Conservation (phyloP, 2,329 filamentous ascomycete species). For the Penicillium janthinellum region DNA sequence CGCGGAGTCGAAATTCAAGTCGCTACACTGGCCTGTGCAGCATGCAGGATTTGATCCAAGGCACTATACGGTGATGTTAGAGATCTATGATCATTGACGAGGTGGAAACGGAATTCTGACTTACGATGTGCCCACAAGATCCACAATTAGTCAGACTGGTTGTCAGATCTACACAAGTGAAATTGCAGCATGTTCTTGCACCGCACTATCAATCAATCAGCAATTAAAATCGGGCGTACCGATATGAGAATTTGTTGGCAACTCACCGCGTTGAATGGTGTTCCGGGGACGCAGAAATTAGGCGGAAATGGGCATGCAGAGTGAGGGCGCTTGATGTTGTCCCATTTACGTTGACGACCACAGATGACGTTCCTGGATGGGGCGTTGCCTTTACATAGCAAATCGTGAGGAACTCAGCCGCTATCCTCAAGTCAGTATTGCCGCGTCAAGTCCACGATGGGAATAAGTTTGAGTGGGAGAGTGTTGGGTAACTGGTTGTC, state of each 20-base stretch:
- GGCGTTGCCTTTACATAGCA: conserved; percentile 9
- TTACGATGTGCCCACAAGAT: conserved; percentile 10
- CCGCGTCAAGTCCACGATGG: too few species aligned
- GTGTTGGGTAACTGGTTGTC: background rate
- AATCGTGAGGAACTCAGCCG: background rate
- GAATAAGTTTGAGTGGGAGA: background rate
- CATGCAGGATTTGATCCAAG: conserved; percentile 14
- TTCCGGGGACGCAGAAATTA: conserved; percentile 9
- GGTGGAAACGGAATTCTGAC: background rate
- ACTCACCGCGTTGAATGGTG: conserved; percentile 14
- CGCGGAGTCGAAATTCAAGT: too few species aligned
- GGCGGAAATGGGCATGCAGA: too few species aligned
- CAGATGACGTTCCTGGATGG: background rate
- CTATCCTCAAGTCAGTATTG: background rate
- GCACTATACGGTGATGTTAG: conserved; percentile 1
- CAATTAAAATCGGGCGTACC: background rate
- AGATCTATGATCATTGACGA: background rate
- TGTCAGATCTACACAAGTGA: conserved; percentile 8
- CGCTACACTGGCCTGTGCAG: conserved; percentile 10
- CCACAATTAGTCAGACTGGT: conserved; percentile 12
- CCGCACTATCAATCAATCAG: conserved; percentile 9
- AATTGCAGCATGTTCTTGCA: conserved; percentile 16
- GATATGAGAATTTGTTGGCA: background rate
- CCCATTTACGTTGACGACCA: conserved; percentile 3
- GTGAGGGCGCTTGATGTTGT: conserved; percentile 3